These are phyloP conservation scores for Diplodia corticola DNA, from an alignment of 2,329 filamentous ascomycete species.

Conservation along the genomic window DNA sequence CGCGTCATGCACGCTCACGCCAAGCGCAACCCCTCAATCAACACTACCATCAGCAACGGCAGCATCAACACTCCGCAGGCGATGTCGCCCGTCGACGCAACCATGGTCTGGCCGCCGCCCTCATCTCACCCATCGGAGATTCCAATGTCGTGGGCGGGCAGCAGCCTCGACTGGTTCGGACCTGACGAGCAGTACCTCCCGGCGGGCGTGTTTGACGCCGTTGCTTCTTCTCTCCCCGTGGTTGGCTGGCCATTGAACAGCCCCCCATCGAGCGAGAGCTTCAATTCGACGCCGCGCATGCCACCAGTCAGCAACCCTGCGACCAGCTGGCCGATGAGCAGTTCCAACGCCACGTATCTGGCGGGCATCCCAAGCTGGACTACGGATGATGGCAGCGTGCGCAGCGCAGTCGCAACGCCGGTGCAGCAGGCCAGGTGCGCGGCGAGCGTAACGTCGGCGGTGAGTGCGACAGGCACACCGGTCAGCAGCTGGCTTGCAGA, in stretches of 20 bases:
- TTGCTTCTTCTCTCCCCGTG: conserved; percentile 17
- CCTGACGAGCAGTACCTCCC: conserved; percentile 22
- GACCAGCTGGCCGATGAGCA: conserved; percentile 17
- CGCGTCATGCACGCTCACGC: conserved; percentile 19
- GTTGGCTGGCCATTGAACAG: conserved; percentile 22
- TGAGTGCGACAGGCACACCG: conserved; percentile 20
- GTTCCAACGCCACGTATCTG: conserved; percentile 18
- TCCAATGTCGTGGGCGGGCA: conserved; percentile 19
- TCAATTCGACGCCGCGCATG: conserved; percentile 22
- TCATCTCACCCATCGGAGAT: conserved; percentile 4
- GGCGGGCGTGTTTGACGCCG: conserved; percentile 20
- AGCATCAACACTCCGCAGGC: conserved; percentile 4
- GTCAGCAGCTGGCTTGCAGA: conserved; percentile 20
- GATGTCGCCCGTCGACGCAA: conserved; percentile 4
- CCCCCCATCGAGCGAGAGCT: conserved; percentile 22
- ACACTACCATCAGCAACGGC: conserved; percentile 19
- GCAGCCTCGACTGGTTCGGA: conserved; percentile 22
- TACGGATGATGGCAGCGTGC: conserved; percentile 5
- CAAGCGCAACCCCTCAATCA: conserved; percentile 19
- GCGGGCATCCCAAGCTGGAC: conserved; percentile 20
- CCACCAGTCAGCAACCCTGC: conserved; percentile 16
- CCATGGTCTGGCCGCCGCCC: conserved; percentile 16
- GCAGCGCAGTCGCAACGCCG: conserved; percentile 14
- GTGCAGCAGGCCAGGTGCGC: conserved; percentile 17
- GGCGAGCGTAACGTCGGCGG: not conserved